These are phyloP conservation scores for Debaryomyces coudertii DNA, from an alignment of 1,139 yeast genomes.

Conservation along the genomic window DNA sequence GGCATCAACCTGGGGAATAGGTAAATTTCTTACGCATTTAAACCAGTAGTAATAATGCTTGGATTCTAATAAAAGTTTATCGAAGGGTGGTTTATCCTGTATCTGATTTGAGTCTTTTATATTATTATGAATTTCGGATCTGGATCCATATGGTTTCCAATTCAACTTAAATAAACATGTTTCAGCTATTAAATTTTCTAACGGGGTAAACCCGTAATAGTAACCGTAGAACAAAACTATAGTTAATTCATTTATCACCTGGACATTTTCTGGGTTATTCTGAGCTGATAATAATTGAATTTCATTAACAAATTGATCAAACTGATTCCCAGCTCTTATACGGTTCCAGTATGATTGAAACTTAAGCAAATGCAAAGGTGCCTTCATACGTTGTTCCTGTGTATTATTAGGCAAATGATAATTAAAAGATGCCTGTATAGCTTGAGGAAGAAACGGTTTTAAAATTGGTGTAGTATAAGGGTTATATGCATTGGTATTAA, in stretches of 20 bases:
- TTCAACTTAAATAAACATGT: slow-evolving; percentile 43
- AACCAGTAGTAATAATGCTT: slow-evolving; percentile 40
- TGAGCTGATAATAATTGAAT: slow-evolving; percentile 30
- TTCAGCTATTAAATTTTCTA: slow-evolving; percentile 52
- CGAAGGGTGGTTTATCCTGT: slow-evolving; percentile 4
- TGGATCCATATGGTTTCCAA: slow-evolving; percentile 45
- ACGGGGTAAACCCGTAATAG: slow-evolving; percentile 58
- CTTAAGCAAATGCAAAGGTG: slow-evolving; percentile 42
- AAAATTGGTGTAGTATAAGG: slow-evolving; percentile 36
- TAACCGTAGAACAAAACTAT: slow-evolving; percentile 61
- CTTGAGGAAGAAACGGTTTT: slow-evolving; percentile 45
- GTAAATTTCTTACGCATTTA: slow-evolving; percentile 30
- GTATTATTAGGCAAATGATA: slow-evolving; percentile 17
- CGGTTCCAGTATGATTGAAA: slow-evolving; percentile 53
- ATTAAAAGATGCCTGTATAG: slow-evolving; percentile 27
- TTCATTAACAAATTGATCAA: slow-evolving; percentile 38
- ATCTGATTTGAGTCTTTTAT: not conserved
- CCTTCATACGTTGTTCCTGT: slow-evolving; percentile 24
- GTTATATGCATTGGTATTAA: slow-evolving; percentile 29
- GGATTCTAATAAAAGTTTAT: slow-evolving; percentile 11
- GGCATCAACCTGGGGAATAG: slow-evolving; percentile 20
- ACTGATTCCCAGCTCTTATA: slow-evolving; percentile 45
- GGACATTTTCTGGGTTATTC: slow-evolving; percentile 24
- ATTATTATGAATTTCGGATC: slow-evolving; percentile 4
- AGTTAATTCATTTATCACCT: slow-evolving; percentile 38